Percentiles rank a stretch among this genome's conserved stretches.
Evolutionary conservation across 176 grass and related monocot genomes (phyloP).

Genomic region (Areca catechu): DNA sequence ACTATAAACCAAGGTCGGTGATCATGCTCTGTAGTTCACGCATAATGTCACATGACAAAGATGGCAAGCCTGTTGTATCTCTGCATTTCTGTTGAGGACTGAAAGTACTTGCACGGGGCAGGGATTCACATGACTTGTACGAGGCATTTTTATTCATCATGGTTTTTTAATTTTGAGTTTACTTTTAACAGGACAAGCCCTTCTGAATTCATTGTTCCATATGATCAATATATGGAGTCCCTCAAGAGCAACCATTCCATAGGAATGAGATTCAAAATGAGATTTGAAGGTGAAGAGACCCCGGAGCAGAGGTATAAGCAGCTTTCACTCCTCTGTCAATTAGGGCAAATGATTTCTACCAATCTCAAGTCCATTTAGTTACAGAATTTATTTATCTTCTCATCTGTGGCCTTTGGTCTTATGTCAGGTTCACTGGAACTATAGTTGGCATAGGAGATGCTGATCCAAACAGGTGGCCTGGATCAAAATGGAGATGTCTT

Average conservation of each 20-base stretch:
- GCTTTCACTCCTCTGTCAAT: not conserved
- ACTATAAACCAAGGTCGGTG: constrained; percentile 88
- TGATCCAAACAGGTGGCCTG: constrained; percentile 60
- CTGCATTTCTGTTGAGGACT: no score
- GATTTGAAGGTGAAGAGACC: constrained; percentile 97
- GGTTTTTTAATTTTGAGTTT: no score
- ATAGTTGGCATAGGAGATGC: constrained; percentile 69
- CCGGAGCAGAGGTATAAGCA: constrained; percentile 68
- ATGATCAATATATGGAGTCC: constrained; percentile 62
- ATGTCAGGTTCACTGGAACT: constrained; percentile 74
- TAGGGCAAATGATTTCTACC: not conserved
- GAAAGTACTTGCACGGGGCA: no score
- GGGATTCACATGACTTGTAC: no score
- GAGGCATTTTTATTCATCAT: no score
- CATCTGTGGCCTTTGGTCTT: not conserved
- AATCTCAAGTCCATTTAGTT: no score
- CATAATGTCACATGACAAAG: no score
- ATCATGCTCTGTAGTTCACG: not conserved
- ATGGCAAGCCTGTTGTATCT: no score
- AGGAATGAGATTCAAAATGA: constrained; percentile 99
- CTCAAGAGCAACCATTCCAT: constrained; percentile 65
- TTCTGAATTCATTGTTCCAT: constrained; percentile 78
- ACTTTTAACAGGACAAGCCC: constrained; percentile 62
- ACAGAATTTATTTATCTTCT: not conserved
- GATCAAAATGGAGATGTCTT: constrained; percentile 82